Evolutionary conservation across 768 basidiomycete genomes (phyloP).

Genomic region (Amanita inopinata): DNA sequence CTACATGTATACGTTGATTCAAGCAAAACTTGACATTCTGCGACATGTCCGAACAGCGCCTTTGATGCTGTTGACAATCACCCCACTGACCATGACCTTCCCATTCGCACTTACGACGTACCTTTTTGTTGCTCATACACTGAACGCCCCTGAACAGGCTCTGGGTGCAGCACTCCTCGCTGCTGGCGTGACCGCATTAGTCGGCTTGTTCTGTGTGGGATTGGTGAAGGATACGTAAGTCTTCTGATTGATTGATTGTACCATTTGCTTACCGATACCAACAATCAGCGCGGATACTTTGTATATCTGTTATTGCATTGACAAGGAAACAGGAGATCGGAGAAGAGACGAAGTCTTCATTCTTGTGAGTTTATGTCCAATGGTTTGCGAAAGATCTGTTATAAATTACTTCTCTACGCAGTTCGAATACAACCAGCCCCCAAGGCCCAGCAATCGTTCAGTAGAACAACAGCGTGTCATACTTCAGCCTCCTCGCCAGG

Average conservation of each 20-base stretch:
- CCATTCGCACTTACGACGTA: constrained; percentile 79
- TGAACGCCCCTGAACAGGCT: constrained; percentile 61
- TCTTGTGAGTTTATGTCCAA: constrained; percentile 20
- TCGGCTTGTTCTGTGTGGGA: constrained; percentile 76
- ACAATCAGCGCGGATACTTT: constrained; percentile 30
- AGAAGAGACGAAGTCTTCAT: constrained; percentile 33
- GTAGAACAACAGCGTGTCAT: constrained; percentile 8
- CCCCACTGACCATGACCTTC: constrained; percentile 71
- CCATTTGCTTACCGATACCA: neutral
- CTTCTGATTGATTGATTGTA: neutral
- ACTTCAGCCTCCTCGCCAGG: constrained; percentile 8
- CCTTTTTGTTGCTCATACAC: constrained; percentile 79
- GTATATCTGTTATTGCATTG: constrained; percentile 41
- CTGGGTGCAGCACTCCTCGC: constrained; percentile 68
- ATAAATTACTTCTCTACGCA: too few species aligned
- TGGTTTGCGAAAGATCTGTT: too few species aligned
- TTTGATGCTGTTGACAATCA: constrained; percentile 65
- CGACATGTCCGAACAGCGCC: constrained; percentile 33
- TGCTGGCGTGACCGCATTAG: constrained; percentile 71
- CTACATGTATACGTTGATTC: neutral
- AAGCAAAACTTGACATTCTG: constrained; percentile 5
- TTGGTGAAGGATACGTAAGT: constrained; percentile 60
- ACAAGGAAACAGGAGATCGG: constrained; percentile 32
- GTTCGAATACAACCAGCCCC: constrained; percentile 25
- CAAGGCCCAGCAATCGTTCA: constrained; percentile 10